Evolutionary conservation across 768 basidiomycete genomes (phyloP).

Genomic region (Hygrophorus pudorinus): DNA sequence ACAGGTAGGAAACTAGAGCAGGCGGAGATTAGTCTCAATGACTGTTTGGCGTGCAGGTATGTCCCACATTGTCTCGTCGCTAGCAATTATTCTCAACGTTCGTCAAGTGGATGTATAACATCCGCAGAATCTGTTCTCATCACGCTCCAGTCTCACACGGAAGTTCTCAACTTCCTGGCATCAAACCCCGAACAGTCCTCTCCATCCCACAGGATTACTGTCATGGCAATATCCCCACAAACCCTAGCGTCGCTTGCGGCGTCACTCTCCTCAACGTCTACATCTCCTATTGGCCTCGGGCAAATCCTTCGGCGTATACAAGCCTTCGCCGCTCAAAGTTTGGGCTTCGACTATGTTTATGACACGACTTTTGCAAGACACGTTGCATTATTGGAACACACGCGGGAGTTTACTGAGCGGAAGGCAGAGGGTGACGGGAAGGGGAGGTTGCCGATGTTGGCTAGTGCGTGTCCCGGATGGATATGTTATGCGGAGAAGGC

Average conservation of each 20-base stretch:
- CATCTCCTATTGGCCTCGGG: conserved; percentile 34
- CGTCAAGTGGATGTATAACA: conserved; percentile 86
- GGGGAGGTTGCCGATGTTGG: conserved; percentile 68
- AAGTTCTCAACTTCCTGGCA: conserved; percentile 75
- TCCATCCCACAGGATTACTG: conserved; percentile 43
- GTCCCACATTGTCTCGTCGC: conserved; percentile 15
- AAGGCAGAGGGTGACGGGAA: conserved; percentile 22
- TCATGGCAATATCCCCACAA: conserved; percentile 87
- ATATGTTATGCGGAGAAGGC: conserved; percentile 99
- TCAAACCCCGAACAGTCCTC: conserved; percentile 29
- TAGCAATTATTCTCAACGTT: background rate
- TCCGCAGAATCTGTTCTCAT: conserved; percentile 97
- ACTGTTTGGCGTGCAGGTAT: conserved; percentile 96
- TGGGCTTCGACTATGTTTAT: conserved; percentile 77
- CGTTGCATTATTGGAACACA: conserved; percentile 72
- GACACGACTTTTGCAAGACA: conserved; percentile 96
- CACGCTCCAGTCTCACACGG: conserved; percentile 88
- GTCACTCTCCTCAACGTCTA: conserved; percentile 41
- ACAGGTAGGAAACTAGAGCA: conserved; percentile 65
- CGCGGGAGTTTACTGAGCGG: conserved; percentile 72
- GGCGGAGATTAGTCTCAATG: conserved; percentile 93
- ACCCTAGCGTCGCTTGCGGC: conserved; percentile 73
- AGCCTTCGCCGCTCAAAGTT: conserved; percentile 53
- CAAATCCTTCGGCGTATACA: conserved; percentile 63
- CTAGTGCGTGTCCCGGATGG: conserved; percentile 98